These are phyloP conservation scores for Diospyros lotus DNA, from an alignment of 148 eudicot species.

Conservation along the genomic window DNA sequence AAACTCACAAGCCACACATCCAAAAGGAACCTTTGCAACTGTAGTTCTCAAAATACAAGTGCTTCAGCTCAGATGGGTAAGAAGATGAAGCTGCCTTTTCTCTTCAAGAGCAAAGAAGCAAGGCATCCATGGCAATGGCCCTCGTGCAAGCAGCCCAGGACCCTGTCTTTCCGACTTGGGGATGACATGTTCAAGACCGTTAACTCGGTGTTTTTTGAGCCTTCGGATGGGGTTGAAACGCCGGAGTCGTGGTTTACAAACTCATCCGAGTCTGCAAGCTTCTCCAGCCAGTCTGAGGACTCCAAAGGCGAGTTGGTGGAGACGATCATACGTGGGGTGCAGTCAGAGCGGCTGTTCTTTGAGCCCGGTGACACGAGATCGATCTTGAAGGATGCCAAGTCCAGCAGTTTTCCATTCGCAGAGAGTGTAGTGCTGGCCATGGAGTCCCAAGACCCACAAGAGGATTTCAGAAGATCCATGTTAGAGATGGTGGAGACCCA, in stretches of 20 bases:
- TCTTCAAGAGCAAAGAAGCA: slow-evolving; percentile 29
- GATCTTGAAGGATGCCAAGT: slow-evolving; percentile 18
- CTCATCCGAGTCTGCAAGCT: slow-evolving; percentile 32
- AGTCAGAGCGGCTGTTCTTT: slow-evolving; percentile 63
- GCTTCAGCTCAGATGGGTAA: slow-evolving; percentile 10
- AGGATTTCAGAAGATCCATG: slow-evolving; percentile 81
- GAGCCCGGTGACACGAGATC: slow-evolving; percentile 49
- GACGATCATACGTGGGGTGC: slow-evolving; percentile 47
- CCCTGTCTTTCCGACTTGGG: slow-evolving; percentile 42
- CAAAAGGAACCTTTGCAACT: not conserved
- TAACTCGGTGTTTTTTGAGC: slow-evolving; percentile 39
- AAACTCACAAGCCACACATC: not conserved
- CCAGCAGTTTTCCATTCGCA: slow-evolving; percentile 15
- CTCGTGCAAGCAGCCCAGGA: slow-evolving; percentile 43
- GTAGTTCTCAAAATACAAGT: not conserved
- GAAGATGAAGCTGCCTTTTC: slow-evolving; percentile 34
- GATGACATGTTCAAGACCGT: slow-evolving; percentile 43
- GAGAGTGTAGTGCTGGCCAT: slow-evolving; percentile 47
- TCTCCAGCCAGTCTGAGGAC: slow-evolving; percentile 32
- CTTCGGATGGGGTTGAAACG: slow-evolving; percentile 22
- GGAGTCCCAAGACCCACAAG: slow-evolving; percentile 51
- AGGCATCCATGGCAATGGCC: slow-evolving; percentile 41
- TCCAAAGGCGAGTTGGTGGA: slow-evolving; percentile 32
- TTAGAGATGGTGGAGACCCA: slow-evolving; percentile 76
- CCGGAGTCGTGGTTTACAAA: slow-evolving; percentile 39